Evolutionary conservation across 1,139 yeast species (phyloP).

Genomic region (Saccharomyces pastorianus): DNA sequence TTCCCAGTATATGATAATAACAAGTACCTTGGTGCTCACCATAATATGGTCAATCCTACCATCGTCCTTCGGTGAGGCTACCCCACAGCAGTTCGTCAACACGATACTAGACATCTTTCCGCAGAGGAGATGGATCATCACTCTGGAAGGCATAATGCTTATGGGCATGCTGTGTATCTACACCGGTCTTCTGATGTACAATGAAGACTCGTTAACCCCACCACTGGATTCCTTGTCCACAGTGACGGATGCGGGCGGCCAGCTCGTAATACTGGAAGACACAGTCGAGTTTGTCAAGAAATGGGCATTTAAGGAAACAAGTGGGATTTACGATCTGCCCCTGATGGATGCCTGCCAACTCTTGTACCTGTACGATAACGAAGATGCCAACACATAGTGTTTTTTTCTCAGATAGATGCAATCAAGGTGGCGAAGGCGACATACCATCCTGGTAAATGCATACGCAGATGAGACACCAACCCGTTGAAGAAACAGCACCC

Average conservation of each 20-base stretch:
- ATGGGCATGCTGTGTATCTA: slow-evolving; percentile 66
- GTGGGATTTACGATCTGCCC: slow-evolving; percentile 79
- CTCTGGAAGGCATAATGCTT: slow-evolving; percentile 30
- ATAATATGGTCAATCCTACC: slow-evolving; percentile 23
- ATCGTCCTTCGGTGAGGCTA: slow-evolving; percentile 3
- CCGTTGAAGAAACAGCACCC: background rate
- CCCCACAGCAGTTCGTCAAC: slow-evolving; percentile 9
- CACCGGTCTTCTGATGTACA: slow-evolving; percentile 60
- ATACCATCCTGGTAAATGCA: background rate
- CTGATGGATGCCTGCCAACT: slow-evolving; percentile 57
- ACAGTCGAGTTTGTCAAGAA: slow-evolving; percentile 29
- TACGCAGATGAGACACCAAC: background rate
- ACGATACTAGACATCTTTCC: slow-evolving; percentile 18
- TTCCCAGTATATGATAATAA: slow-evolving; percentile 20
- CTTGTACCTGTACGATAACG: slow-evolving; percentile 35
- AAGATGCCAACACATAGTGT: background rate
- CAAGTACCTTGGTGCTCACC: slow-evolving; percentile 15
- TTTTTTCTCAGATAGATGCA: background rate
- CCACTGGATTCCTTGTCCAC: slow-evolving; percentile 51
- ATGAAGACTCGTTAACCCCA: slow-evolving; percentile 62
- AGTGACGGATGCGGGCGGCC: slow-evolving; percentile 61
- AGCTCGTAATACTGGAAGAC: slow-evolving; percentile 32
- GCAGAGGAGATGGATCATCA: slow-evolving; percentile 24
- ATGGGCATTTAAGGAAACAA: slow-evolving; percentile 41
- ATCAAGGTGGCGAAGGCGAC: too few species aligned